A percentile compares a stretch with the other conserved stretches of the same genome.
Evolutionary conservation across 768 basidiomycete species (phyloP).

Genomic region (Saitozyma sp.): DNA sequence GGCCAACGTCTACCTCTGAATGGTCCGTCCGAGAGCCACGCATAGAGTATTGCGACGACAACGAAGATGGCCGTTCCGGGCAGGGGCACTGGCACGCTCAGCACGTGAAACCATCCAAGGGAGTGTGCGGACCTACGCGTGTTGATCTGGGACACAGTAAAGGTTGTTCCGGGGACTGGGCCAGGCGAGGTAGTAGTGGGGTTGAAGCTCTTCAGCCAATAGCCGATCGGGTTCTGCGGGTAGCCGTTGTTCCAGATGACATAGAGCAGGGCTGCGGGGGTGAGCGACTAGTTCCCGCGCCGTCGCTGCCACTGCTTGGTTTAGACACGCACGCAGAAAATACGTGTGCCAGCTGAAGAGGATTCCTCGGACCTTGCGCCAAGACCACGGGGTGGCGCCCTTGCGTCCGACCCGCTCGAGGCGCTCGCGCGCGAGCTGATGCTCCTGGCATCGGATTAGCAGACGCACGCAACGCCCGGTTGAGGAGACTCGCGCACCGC

Average conservation of each 20-base stretch:
- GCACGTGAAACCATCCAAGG: not conserved
- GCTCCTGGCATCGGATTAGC: conserved; percentile 14
- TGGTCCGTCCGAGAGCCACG: conserved; percentile 39
- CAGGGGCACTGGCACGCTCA: conserved; percentile 19
- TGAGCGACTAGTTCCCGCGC: not conserved
- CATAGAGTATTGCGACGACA: conserved; percentile 18
- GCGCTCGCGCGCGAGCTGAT: conserved; percentile 23
- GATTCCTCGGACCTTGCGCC: conserved; percentile 18
- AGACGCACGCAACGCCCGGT: not conserved
- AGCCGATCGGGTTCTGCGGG: conserved; percentile 25
- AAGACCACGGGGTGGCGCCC: conserved; percentile 24
- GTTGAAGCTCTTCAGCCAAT: conserved; percentile 42
- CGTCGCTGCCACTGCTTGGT: too few relatives aligned
- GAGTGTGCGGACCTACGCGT: conserved; percentile 13
- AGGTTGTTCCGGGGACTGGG: conserved; percentile 30
- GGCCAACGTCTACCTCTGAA: conserved; percentile 36
- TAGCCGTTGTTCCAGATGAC: conserved; percentile 31
- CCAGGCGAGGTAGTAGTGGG: conserved; percentile 7
- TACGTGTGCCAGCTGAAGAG: conserved; percentile 39
- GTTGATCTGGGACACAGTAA: conserved; percentile 35
- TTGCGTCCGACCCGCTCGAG: conserved; percentile 21
- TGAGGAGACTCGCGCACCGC: conserved; percentile 14
- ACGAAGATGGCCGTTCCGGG: conserved; percentile 29
- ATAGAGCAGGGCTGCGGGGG: conserved; percentile 7
- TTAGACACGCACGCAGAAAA: conserved; percentile 23